Evolutionary conservation across 805 yeast genomes (phyloP).

Genomic region (Lachancea sp.): DNA sequence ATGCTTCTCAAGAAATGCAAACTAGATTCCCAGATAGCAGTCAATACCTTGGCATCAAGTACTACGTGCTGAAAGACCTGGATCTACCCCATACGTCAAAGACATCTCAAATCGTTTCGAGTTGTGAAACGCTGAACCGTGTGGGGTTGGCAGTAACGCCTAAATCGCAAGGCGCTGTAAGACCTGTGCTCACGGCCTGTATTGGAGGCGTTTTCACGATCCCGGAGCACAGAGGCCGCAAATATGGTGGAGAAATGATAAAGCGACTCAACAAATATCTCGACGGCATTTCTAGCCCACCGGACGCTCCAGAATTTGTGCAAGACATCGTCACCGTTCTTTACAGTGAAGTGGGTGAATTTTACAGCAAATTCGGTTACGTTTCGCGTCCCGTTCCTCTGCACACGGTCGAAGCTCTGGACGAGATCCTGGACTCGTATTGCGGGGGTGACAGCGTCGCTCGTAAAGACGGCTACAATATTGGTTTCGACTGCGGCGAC

Average conservation of each 20-base stretch:
- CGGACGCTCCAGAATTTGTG: slow-evolving; percentile 25
- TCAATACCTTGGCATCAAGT: slow-evolving; percentile 31
- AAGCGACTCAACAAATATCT: slow-evolving; percentile 30
- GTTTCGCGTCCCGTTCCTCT: slow-evolving; percentile 36
- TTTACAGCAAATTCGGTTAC: slow-evolving; percentile 60
- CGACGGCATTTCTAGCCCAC: slow-evolving; percentile 23
- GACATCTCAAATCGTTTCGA: slow-evolving; percentile 34
- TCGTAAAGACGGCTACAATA: slow-evolving; percentile 15
- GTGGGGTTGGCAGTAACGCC: slow-evolving; percentile 30
- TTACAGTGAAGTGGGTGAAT: slow-evolving; percentile 70
- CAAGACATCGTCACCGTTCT: slow-evolving; percentile 37
- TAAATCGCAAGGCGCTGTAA: slow-evolving; percentile 20
- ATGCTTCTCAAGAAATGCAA: slow-evolving; percentile 12
- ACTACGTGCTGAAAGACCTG: slow-evolving; percentile 32
- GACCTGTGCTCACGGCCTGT: slow-evolving; percentile 33
- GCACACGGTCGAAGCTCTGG: slow-evolving; percentile 27
- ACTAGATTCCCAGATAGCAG: slow-evolving; percentile 14
- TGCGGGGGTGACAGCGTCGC: slow-evolving; percentile 9
- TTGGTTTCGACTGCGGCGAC: slow-evolving; percentile 31
- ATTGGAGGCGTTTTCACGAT: slow-evolving; percentile 59
- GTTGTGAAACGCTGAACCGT: slow-evolving; percentile 38
- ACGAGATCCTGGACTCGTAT: slow-evolving; percentile 15
- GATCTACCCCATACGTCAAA: slow-evolving; percentile 19
- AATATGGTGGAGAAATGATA: slow-evolving; percentile 50
- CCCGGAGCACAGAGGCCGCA: slow-evolving; percentile 42